Conservation (phyloP, 768 basidiomycete species). For the Hygrocybe punicea region DNA sequence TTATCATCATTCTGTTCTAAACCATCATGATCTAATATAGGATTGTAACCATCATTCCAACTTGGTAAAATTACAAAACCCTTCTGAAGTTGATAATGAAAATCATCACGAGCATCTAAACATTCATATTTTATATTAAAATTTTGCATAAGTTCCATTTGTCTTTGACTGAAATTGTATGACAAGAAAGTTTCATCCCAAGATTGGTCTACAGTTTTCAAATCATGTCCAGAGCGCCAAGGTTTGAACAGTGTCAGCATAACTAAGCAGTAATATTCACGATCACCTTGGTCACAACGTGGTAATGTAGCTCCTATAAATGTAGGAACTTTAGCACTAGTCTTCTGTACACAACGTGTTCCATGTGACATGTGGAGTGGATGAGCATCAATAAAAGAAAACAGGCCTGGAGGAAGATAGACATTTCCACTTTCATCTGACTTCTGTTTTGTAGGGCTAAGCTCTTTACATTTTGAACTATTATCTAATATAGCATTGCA, state of each 20-base stretch:
- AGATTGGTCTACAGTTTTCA: constrained; percentile 14
- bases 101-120: constrained; percentile 23
- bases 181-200: constrained; percentile 27
- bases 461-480: too few species aligned
- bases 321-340: constrained; percentile 18
- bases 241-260: constrained; percentile 34
- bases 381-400: constrained; percentile 7
- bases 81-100: background rate
- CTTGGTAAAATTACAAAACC: too few species aligned
- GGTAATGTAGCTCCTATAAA: constrained; percentile 32
- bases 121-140: constrained; percentile 38
- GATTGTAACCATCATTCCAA: too few species aligned
- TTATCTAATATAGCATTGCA: too few species aligned
- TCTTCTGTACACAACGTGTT: background rate
- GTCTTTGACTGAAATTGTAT: constrained; percentile 11
- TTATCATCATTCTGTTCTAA: too few species aligned
- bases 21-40: too few species aligned
- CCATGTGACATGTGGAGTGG: constrained; percentile 2
- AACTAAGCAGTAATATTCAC: constrained; percentile 29
- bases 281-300: constrained; percentile 28
- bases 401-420: constrained; percentile 28
- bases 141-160: constrained; percentile 24
- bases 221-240: constrained; percentile 27
- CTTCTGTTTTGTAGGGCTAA: background rate
- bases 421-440: constrained; percentile 13